Conservation (phyloP, 495 filamentous ascomycete genomes). For the Penicillium egyptiacum region DNA sequence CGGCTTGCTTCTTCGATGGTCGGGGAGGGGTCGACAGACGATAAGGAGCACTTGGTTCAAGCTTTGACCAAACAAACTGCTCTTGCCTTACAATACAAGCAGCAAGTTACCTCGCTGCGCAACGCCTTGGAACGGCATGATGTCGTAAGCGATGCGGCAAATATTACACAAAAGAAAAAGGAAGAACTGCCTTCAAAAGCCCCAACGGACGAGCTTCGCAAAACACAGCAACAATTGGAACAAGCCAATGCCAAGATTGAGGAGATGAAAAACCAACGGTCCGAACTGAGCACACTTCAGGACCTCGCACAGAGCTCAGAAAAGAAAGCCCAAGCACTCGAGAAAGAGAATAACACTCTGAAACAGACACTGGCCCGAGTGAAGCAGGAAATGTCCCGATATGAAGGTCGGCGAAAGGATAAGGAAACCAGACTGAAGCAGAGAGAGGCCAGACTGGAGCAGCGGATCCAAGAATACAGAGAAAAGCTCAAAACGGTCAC, state of each 20-base stretch:
- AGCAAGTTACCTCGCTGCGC: slow-evolving; percentile 62
- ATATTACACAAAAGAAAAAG: slow-evolving; percentile 46
- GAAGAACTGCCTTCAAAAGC: slow-evolving; percentile 44
- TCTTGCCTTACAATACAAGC: slow-evolving; percentile 65
- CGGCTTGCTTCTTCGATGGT: slow-evolving; percentile 59
- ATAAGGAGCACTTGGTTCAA: slow-evolving; percentile 51
- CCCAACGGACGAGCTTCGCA: slow-evolving; percentile 43
- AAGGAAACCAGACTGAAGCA: slow-evolving; percentile 52
- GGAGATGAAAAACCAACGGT: slow-evolving; percentile 56
- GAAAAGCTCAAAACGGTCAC: slow-evolving; percentile 38
- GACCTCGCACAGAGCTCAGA: slow-evolving; percentile 64
- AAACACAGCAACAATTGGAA: slow-evolving; percentile 50
- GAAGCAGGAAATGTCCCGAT: slow-evolving; percentile 55
- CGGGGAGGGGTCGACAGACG: slow-evolving; percentile 43
- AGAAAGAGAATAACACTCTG: slow-evolving; percentile 54
- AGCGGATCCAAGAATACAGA: slow-evolving; percentile 48
- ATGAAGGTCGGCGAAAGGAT: slow-evolving; percentile 52
- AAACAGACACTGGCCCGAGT: slow-evolving; percentile 53
- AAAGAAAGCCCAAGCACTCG: slow-evolving; percentile 59
- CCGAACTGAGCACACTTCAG: slow-evolving; percentile 49
- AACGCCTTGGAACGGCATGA: slow-evolving; percentile 51
- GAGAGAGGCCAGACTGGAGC: slow-evolving; percentile 48
- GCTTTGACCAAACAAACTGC: slow-evolving; percentile 67
- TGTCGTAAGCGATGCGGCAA: slow-evolving; percentile 42
- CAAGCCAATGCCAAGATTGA: slow-evolving; percentile 60